Base-by-base conservation (phyloP, 768 basidiomycete species). In the Dictyophora rubrovolvata region DNA sequence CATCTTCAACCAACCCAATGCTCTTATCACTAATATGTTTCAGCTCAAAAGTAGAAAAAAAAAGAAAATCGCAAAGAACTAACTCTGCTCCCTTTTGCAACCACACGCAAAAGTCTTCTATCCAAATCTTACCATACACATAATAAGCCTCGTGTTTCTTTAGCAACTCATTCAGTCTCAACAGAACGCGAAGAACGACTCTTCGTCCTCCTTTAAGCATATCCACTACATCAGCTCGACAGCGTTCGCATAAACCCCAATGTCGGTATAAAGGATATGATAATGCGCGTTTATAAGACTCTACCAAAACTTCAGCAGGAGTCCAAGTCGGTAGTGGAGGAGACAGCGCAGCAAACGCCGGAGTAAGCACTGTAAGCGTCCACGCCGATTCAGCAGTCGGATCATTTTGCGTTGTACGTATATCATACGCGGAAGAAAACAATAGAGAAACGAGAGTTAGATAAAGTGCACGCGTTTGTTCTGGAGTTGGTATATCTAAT, bases 361-460 rank as follows among this genome's bases (percentile, higher is more conserved):
- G 85, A 12, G 80, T 81, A 54, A 93, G 76, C 33, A 72, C 76
- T 63, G 82, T 78, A 55, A 93, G 77, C 1, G 91, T 93, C 90
- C 90, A 93, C 14, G 87, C 85, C 68, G 90, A 92, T 70, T 93
- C 91, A 7, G 88, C 79, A 2, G 87, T 90, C n/a, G 89, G 82
- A 61, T 93, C 90, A 52, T 77, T 75, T 61, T 85, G 83, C 0
- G 84, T 89, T 5, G 85, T 89, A 46, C 89, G 83, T 53, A 79
- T 76, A 62, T 93, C 90, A 68, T 93, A 93, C 5, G 82, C 79
- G 66, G 86, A 85, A n/a, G 88, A 77, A 71, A 90, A 90, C 18
- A 93, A 77, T 9, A 93, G 66, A 6, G 84, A 81, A 58, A 85
- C 67, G 35, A 92, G 76, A 0, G 83, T 84, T 55, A 88, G 73